Conservation (phyloP, 2,329 filamentous ascomycete species). For the Fusarium abutilonis region DNA sequence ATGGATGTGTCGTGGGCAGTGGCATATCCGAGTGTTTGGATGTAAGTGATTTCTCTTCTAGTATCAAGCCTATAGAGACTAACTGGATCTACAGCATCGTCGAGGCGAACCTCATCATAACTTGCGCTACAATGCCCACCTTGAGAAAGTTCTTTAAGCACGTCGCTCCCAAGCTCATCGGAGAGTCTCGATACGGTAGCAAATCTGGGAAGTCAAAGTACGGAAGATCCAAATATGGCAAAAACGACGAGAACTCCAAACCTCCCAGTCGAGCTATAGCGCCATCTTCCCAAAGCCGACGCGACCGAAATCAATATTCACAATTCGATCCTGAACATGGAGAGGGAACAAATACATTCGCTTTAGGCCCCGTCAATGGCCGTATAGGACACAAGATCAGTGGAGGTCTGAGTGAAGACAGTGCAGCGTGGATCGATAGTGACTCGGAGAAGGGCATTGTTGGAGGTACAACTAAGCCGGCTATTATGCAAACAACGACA, state of each 20-base stretch:
- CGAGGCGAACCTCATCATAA: slow-evolving; percentile 54
- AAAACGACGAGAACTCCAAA: slow-evolving; percentile 26
- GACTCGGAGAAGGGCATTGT: slow-evolving; percentile 40
- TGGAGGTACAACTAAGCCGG: slow-evolving; percentile 12
- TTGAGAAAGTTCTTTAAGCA: slow-evolving; percentile 53
- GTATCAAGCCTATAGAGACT: not conserved
- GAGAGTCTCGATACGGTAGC: slow-evolving; percentile 41
- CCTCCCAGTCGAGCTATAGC: slow-evolving; percentile 9
- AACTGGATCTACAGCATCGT: slow-evolving; percentile 33
- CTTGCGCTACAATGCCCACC: slow-evolving; percentile 54
- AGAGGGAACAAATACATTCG: slow-evolving; percentile 7
- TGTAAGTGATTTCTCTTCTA: slow-evolving; percentile 32
- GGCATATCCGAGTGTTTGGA: slow-evolving; percentile 45
- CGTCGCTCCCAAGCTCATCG: slow-evolving; percentile 49
- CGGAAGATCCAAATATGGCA: slow-evolving; percentile 31
- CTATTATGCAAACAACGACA: slow-evolving; percentile 41
- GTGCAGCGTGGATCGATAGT: slow-evolving; percentile 30
- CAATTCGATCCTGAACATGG: slow-evolving; percentile 37
- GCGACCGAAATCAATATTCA: slow-evolving; percentile 35
- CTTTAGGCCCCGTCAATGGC: slow-evolving; percentile 20
- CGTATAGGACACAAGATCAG: slow-evolving; percentile 25
- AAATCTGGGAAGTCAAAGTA: slow-evolving; percentile 35
- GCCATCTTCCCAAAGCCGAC: slow-evolving; percentile 26
- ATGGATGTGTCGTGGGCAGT: slow-evolving; percentile 47
- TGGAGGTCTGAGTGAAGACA: slow-evolving; percentile 23